Base-by-base conservation (phyloP, 1,284 basidiomycete species). In the Stygiomarasmius scandens region DNA sequence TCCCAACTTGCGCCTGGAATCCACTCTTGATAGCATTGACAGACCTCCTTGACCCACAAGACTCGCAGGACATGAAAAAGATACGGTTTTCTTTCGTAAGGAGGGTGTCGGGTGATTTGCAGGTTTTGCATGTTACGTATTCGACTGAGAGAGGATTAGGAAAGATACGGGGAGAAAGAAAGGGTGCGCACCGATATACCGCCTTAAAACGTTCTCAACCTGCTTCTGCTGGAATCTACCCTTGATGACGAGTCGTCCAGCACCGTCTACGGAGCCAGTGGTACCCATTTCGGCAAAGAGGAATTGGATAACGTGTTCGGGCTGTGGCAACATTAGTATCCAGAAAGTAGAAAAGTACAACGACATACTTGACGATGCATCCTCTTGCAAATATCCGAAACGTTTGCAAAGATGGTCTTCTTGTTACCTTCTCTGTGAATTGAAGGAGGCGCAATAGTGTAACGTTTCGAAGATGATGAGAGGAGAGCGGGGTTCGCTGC, bases 71-170 rank as follows among this genome's bases (percentile, higher is more conserved):
- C 84, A 99, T 95, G 83, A 99, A 99, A 83, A 96, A 98, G 71
- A 99, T 94, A 77, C 96, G 93, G 77, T 98, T 98, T 78, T 98
- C 95, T 77, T 98, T 98, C 49, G 91, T 91, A 49, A 99, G 85
- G 20, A 96, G 84, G 4, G 96, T 99, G 73, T 98, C 96, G 52
- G 95, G 94, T 3, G 96, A 98, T 79, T 98, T 98, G 85, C 96
- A 99, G 41, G 96, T 99, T 78, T 98, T 97, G 87, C 96, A 99
- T 44, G 95, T 98, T 58, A 99, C 97, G 77, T 99, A 99, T 78
- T 99, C 96, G 66, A 96, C 96, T 96, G 61, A 25, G 57, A 46
- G n/a, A n/a, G 44, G 25, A 14, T 20, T 9, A 46, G 27, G 54
- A 56, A 55, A 47, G 24, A 56, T 44, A n/a, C 11, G n/a, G 44